Evolutionary conservation across 768 basidiomycete genomes (phyloP).

Genomic region (Psilocybe tampanensis): DNA sequence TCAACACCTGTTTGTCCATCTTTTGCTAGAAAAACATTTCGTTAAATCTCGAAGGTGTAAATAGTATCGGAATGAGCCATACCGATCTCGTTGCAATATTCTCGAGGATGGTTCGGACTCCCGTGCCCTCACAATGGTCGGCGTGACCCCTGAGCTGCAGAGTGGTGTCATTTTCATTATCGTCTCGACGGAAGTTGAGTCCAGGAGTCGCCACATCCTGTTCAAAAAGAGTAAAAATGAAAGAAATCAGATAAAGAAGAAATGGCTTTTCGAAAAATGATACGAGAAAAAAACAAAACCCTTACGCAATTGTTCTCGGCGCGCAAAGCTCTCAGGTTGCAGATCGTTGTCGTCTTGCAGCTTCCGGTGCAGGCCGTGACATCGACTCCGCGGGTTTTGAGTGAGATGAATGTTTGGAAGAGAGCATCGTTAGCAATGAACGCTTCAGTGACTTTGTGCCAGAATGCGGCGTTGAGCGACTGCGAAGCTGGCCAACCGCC

Average conservation of each 20-base stretch:
- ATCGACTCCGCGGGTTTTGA: slow-evolving; percentile 20
- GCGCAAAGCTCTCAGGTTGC: slow-evolving; percentile 25
- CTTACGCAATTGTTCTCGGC: slow-evolving; percentile 29
- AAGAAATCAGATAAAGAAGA: background rate
- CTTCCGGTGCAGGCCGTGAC: slow-evolving; percentile 21
- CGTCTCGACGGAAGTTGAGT: slow-evolving; percentile 13
- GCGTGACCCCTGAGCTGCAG: slow-evolving; percentile 13
- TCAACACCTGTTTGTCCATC: too few relatives aligned
- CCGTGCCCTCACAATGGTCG: slow-evolving; percentile 33
- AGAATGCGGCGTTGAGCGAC: slow-evolving; percentile 54
- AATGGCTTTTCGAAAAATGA: too few relatives aligned
- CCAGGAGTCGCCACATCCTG: slow-evolving; percentile 10
- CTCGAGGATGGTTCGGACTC: slow-evolving; percentile 30
- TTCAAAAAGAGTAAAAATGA: background rate
- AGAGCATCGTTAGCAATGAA: slow-evolving; percentile 50
- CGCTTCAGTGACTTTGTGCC: slow-evolving; percentile 61
- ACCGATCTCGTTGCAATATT: slow-evolving; percentile 20
- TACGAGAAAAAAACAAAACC: background rate
- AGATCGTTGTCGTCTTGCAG: slow-evolving; percentile 26
- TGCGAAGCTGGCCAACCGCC: slow-evolving; percentile 38
- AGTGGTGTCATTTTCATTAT: slow-evolving; percentile 1
- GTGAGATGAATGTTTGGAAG: slow-evolving; percentile 45
- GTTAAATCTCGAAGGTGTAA: too few relatives aligned
- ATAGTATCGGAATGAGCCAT: background rate
- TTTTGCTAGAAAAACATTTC: too few relatives aligned